These are phyloP conservation scores for Capsicum rhomboideum DNA, from an alignment of 257 asterid genomes.

Conservation along the genomic window DNA sequence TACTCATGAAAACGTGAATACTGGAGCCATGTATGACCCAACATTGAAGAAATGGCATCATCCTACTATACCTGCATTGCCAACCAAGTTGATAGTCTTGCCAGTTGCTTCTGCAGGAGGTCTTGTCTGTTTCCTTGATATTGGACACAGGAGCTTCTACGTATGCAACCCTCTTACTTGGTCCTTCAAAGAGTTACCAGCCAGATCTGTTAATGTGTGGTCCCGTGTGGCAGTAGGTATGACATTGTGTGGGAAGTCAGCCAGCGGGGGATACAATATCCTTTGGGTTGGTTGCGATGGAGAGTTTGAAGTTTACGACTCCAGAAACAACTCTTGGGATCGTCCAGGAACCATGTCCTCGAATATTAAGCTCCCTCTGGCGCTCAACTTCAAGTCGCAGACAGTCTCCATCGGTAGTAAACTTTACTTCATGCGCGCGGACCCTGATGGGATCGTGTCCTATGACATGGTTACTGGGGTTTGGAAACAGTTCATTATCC, in stretches of 20 bases:
- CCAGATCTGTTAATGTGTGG: conserved; percentile 73
- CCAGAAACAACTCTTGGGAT: conserved; percentile 54
- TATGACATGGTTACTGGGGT: conserved; percentile 50
- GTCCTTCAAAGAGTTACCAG: conserved; percentile 79
- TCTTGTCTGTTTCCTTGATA: conserved; percentile 86
- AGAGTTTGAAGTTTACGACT: conserved; percentile 68
- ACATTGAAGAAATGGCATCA: conserved; percentile 77
- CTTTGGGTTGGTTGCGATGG: conserved; percentile 90
- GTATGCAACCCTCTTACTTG: conserved; percentile 84
- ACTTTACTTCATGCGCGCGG: conserved; percentile 78
- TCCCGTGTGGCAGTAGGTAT: conserved; percentile 91
- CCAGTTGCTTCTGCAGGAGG: conserved; percentile 99
- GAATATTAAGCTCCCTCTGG: conserved; percentile 57
- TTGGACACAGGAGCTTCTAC: conserved; percentile 68
- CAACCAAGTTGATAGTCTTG: conserved; percentile 57
- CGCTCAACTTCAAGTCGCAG: conserved; percentile 84
- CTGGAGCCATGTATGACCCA: conserved; percentile 88
- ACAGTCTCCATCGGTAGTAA: conserved; percentile 41
- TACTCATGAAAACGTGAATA: conserved; percentile 64
- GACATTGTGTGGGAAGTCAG: conserved; percentile 38
- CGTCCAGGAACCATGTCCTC: conserved; percentile 63
- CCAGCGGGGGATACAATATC: conserved; percentile 55
- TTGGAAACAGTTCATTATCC: conserved; percentile 72
- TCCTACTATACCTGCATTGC: conserved; percentile 65
- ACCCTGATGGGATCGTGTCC: conserved; percentile 77